phyloP scores from a whole-genome alignment of 257 asterid species.

The Leptodermis oblonga region DNA sequence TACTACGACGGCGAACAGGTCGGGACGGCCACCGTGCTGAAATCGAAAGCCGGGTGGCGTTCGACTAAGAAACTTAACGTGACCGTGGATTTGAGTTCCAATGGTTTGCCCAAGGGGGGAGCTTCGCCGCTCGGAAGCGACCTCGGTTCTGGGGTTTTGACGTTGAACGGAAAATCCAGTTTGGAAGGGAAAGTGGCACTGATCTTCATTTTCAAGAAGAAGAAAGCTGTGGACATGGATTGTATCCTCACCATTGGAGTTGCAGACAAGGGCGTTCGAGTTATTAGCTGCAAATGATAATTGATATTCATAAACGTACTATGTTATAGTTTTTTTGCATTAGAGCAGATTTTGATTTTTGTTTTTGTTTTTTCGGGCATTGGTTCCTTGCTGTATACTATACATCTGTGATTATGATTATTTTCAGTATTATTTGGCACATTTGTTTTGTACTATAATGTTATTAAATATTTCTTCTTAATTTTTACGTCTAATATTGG shows the following conservation, averaged over 20 bases:
- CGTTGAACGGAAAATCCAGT: constrained; percentile 22
- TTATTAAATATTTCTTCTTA: too few relatives aligned
- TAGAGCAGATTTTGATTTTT: too few relatives aligned
- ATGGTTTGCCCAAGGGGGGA: background rate
- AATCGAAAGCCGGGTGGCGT: constrained; percentile 19
- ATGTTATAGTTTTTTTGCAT: too few relatives aligned
- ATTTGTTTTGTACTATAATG: too few relatives aligned
- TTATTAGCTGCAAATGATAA: constrained; percentile 24
- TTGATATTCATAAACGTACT: too few relatives aligned
- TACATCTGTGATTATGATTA: too few relatives aligned
- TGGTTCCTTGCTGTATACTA: too few relatives aligned
- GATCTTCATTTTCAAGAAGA: constrained; percentile 37
- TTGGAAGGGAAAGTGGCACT: constrained; percentile 38
- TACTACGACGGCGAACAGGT: constrained; percentile 18
- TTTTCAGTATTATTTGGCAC: too few relatives aligned
- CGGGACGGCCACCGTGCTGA: constrained; percentile 23
- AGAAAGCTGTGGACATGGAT: constrained; percentile 29
- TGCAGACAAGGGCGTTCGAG: constrained; percentile 2
- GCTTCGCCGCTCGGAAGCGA: constrained; percentile 14
- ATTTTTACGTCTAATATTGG: too few relatives aligned
- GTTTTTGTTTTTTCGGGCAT: too few relatives aligned
- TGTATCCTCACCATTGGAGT: constrained; percentile 26
- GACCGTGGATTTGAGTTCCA: constrained; percentile 10
- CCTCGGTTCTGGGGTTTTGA: constrained; percentile 23
- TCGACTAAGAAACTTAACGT: constrained; percentile 23